A percentile compares a stretch with the other conserved stretches of the same genome.
Conservation (phyloP, 108 stramenopile species). For the Pseudonitzschia multiseries region DNA sequence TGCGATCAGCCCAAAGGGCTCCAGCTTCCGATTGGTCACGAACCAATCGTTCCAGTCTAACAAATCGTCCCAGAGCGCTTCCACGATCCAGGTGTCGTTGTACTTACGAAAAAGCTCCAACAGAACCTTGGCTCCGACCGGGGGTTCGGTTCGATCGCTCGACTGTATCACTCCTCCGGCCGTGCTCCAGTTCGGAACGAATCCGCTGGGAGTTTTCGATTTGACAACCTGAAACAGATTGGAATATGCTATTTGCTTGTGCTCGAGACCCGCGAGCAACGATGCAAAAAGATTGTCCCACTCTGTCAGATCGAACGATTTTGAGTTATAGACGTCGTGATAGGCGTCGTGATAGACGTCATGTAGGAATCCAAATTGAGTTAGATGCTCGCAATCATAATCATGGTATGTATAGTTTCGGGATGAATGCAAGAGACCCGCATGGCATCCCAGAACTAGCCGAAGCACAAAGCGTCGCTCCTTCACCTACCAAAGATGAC, state of each 20-base stretch:
- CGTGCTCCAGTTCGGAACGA: constrained; percentile 31
- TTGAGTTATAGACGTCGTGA: too few species aligned
- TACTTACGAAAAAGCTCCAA: constrained; percentile 26
- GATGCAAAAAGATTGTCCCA: constrained; percentile 24
- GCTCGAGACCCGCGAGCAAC: constrained; percentile 6
- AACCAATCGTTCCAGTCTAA: constrained; percentile 32
- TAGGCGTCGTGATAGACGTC: too few species aligned
- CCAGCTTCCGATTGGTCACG: constrained; percentile 10
- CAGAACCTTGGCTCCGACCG: constrained; percentile 37
- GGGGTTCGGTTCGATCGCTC: constrained; percentile 38
- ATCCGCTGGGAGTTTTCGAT: constrained; percentile 29
- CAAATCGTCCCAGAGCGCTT: constrained; percentile 33
- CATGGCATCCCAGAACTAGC: neutral
- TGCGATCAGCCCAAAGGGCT: constrained; percentile 21
- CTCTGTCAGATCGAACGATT: neutral
- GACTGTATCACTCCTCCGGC: constrained; percentile 15
- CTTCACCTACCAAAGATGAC: constrained; percentile 15
- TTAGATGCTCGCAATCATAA: neutral
- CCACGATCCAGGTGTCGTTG: constrained; percentile 33
- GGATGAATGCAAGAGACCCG: neutral
- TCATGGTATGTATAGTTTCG: neutral
- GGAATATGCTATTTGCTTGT: constrained; percentile 23
- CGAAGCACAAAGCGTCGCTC: neutral
- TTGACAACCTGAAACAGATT: constrained; percentile 26
- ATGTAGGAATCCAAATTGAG: neutral